Evolutionary conservation across 352 stramenopile species (phyloP), one percentile per base, ranked within the genome.

Genomic region (Phytophthora macrochlamydospora): DNA sequence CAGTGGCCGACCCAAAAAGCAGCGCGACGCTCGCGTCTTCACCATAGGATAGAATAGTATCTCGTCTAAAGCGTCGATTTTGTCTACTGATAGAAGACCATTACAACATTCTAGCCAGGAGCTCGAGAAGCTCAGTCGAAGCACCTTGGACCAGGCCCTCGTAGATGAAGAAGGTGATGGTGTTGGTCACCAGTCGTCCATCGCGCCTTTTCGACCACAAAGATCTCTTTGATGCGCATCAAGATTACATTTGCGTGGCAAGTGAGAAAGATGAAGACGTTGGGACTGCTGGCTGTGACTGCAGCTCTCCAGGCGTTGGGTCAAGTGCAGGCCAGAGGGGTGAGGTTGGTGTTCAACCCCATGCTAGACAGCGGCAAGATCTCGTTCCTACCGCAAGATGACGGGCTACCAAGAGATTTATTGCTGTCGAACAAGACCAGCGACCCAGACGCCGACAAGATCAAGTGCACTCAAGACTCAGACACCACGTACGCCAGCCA

Each of bases 11-110:
- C 74, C 78, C 12, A 92, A 92, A 44, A 90, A 90, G 66, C 70
- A 85, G 28, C 80, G 78, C 32, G 81, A 87, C 53, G 69, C 79
- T 18, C 62, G 73, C 7, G 84, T 91, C 37, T 79, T 90, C 67
- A 90, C 84, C 14, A 87, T 85, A 33, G 80, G 78, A 53, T 91
- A 81, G 44, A 8, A 32, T 24, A 24, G 18, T 24, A 24, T 24
- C 18, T 24, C 18, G 18, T 24, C 18, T 24, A 24, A 24, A 24
- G 18, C 18, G 18, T 24, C 18, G 18, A 24, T 24, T 24, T 24
- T 24, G 18, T 24, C 18, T 24, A 24, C 18, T 0, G 18, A 24
- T 24, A 24, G 18, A 24, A 24, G 18, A 24, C 18, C 18, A 24
- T 24, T 24, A 24, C 18, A 24, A 24, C 18, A 24, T 24, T 24